phyloP scores from a whole-genome alignment of 352 stramenopile species.

The Globisporangium irregulare region DNA sequence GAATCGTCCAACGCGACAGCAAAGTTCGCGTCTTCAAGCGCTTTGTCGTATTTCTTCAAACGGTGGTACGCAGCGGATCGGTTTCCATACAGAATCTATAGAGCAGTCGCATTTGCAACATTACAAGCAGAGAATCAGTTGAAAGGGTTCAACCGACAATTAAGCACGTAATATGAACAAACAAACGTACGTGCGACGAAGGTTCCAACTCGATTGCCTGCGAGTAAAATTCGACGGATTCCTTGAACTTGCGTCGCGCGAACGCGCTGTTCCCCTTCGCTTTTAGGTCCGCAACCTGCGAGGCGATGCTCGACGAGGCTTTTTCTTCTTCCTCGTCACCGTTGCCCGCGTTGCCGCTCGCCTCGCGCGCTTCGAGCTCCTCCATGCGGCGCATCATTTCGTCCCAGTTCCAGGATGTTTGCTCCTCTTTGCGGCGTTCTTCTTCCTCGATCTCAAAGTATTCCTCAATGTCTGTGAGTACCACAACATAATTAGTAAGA shows the following conservation, averaged over 20 bases:
- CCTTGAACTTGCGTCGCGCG: conserved; percentile 66
- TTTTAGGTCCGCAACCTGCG: conserved; percentile 40
- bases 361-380: conserved; percentile 71
- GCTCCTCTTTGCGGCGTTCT: conserved; percentile 49
- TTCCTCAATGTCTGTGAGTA: conserved; percentile 55
- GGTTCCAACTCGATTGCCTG: conserved; percentile 81
- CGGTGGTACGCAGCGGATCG: conserved; percentile 72
- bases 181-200: conserved; percentile 55
- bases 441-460: conserved; percentile 88
- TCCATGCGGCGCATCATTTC: conserved; percentile 87
- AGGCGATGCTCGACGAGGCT: conserved; percentile 6
- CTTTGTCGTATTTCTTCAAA: conserved; percentile 63
- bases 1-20: conserved; percentile 60
- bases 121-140: neutral
- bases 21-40: conserved; percentile 59
- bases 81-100: conserved; percentile 82
- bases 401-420: conserved; percentile 74
- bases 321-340: conserved; percentile 31
- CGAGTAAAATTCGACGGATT: conserved; percentile 83
- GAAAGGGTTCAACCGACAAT: neutral
- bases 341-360: conserved; percentile 26
- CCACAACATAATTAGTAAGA: neutral
- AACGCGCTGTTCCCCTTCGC: conserved; percentile 81
- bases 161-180: neutral
- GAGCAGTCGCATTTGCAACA: neutral